These are phyloP conservation scores for Articulospora tetracladia DNA, from an alignment of 495 filamentous ascomycete genomes.

Conservation along the genomic window DNA sequence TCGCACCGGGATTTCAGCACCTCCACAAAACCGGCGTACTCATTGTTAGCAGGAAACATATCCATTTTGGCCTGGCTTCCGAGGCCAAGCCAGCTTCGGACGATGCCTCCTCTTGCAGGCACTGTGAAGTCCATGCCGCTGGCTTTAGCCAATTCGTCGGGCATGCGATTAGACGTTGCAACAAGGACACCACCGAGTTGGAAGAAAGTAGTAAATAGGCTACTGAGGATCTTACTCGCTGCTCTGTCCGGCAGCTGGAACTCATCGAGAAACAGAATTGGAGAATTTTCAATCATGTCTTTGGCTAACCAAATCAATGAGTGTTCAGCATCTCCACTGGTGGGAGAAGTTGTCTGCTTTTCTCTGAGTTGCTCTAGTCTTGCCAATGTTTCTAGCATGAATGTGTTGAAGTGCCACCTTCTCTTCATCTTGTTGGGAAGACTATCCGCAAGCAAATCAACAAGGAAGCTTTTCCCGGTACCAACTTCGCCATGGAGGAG, in stretches of 20 bases:
- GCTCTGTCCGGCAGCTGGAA: conserved; percentile 70
- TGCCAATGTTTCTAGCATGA: conserved; percentile 67
- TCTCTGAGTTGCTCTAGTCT: conserved; percentile 53
- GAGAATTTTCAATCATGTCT: conserved; percentile 60
- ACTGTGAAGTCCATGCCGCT: conserved; percentile 54
- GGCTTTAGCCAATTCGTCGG: conserved; percentile 67
- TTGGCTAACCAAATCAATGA: conserved; percentile 62
- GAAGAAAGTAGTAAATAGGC: conserved; percentile 68
- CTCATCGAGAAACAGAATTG: conserved; percentile 70
- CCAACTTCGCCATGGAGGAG: conserved; percentile 70
- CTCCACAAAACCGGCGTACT: conserved; percentile 65
- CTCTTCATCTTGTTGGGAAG: conserved; percentile 62
- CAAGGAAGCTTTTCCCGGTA: conserved; percentile 66
- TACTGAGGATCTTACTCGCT: conserved; percentile 65
- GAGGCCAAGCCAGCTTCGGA: conserved; percentile 40
- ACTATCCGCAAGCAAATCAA: conserved; percentile 65
- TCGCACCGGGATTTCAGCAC: conserved; percentile 65
- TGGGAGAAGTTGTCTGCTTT: conserved; percentile 26
- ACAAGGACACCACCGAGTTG: conserved; percentile 69
- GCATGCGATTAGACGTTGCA: conserved; percentile 70
- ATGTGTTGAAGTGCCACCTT: conserved; percentile 72
- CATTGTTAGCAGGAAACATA: conserved; percentile 50
- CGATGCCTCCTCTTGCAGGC: conserved; percentile 41
- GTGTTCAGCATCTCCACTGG: conserved; percentile 45
- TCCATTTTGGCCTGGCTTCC: conserved; percentile 21